These are phyloP conservation scores for Trapa bicornis DNA, from an alignment of 345 rosid species.

Conservation along the genomic window DNA sequence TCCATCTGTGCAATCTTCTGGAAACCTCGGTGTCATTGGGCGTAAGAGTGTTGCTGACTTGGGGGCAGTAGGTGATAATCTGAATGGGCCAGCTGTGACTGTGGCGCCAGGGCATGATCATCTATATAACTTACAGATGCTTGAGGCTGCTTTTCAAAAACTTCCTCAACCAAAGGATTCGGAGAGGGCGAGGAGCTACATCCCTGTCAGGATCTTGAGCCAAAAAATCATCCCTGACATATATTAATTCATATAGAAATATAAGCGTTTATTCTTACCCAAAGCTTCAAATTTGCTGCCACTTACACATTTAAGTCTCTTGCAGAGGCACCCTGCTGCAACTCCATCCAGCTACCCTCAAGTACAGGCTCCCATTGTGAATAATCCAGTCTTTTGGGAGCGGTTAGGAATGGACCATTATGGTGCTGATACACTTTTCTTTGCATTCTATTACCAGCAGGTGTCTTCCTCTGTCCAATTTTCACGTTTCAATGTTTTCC, in stretches of 20 bases:
- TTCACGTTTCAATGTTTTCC: not conserved
- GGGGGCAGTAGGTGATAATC: slow-evolving; percentile 68
- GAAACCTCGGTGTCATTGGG: slow-evolving; percentile 77
- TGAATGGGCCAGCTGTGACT: slow-evolving; percentile 33
- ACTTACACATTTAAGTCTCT: slow-evolving; percentile 5
- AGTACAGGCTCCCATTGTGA: slow-evolving; percentile 78
- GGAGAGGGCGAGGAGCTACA: slow-evolving; percentile 73
- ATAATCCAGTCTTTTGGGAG: slow-evolving; percentile 79
- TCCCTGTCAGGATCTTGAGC: slow-evolving; percentile 41
- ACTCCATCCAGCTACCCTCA: slow-evolving; percentile 87
- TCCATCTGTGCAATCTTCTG: slow-evolving; percentile 55
- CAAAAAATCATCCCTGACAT: not conserved
- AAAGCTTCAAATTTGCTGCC: not conserved
- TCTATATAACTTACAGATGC: slow-evolving; percentile 70
- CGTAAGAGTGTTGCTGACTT: slow-evolving; percentile 73
- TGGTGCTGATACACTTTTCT: slow-evolving; percentile 80
- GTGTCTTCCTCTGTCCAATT: slow-evolving; percentile 21
- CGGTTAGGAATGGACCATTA: slow-evolving; percentile 42
- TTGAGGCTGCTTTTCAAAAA: slow-evolving; percentile 68
- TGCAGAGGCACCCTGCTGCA: slow-evolving; percentile 71
- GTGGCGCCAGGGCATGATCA: slow-evolving; percentile 60
- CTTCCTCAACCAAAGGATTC: slow-evolving; percentile 91
- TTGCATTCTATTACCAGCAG: slow-evolving; percentile 94
- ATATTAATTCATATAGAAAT: not conserved
- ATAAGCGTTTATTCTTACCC: no score